Evolutionary conservation across 495 filamentous ascomycete species (phyloP), one percentile per base, ranked within the genome.

Genomic region (Podospora pseudocomata): DNA sequence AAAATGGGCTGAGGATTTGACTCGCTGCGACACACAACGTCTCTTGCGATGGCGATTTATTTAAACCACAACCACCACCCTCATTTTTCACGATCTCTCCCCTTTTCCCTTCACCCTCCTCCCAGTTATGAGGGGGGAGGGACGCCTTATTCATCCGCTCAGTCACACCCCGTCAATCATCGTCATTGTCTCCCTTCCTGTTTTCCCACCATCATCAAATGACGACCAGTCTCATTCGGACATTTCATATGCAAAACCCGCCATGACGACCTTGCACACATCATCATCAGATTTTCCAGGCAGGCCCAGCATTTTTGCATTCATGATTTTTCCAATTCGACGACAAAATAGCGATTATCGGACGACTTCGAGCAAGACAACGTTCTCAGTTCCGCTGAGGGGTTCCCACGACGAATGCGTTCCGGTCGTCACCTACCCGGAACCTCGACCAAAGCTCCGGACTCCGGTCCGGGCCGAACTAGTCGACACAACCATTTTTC

Each of bases 21-120:
- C 23, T 63, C 23, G 55, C n/a, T 58, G 55, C 18, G 55, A 58
- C 55, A 58, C 55, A 19, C 55, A 20, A 58, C n/a, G 23, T 58
- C 55, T 58, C 55, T 58, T 49, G 39, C 39, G 13, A 13, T 18
- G 39, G 15, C 39, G 15, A 49, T 49, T 49, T 49, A 49, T 11
- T 49, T 49, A 49, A 49, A 18, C 39, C 6, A 49, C 39, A 49
- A 16, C 39, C 39, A 49, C 39, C 9, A 16, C 39, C 13, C 15
- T 49, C 39, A 11, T 16, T 49, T 49, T 11, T 18, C 39, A 49
- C 13, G 0, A 32, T 49, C 13, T 13, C 1, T 49, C 13, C 15
- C 39, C 9, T 16, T 49, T 49, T 49, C 15, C 13, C 39, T 49
- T 49, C 39, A 49, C 13, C 39, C 39, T 49, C 39, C 39, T 18